Base-by-base conservation (phyloP, 441 rosid genomes). In the Corymbia calophylla region DNA sequence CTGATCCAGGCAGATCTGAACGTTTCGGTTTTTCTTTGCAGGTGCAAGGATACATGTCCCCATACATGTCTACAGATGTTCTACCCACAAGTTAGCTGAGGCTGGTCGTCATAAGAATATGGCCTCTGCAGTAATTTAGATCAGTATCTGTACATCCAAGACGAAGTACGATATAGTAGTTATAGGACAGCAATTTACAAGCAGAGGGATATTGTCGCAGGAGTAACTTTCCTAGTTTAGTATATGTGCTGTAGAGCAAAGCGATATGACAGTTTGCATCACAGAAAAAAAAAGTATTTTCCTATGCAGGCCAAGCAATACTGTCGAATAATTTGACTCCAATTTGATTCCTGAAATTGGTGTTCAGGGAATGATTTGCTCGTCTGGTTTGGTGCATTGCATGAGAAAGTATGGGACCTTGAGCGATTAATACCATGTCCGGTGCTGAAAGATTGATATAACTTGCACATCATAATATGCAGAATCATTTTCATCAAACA, bases 21-120 rank as follows among this genome's bases (percentile, higher is more conserved):
- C 64, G 48, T 64, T 21, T 87, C 47, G 25, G 29, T 58, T 51
- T 9, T 89, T 81, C 29, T 62, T 60, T 90, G 60, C 93, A 96
- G 97, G 98, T 94, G 56, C 94, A 95, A 89, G 98, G 97, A 92
- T 97, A 95, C 93, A 92, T 94, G 89, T 97, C 98, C 49, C 99
- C 98, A 0, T 98, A 95, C 92, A 87, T 97, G 91, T 93, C 99
- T 89, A 23, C 96, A 21, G 94, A 94, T 91, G 97, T 96, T 90
- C 90, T 94, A 92, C 90, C 97, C 86, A 89, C 95, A 60, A 93
- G 94, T 92, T 97, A 95, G 90, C 88, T 35, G 93, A 89, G 51
- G 84, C 2, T 44, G 10, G 51, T 77, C 1, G 29, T 77, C 18
- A 13, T 77, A 47, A 44, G 84, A 0, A 23, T 44, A 23, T 77